Conservation (phyloP, 2,329 filamentous ascomycete genomes). For the Talaromyces sp. region DNA sequence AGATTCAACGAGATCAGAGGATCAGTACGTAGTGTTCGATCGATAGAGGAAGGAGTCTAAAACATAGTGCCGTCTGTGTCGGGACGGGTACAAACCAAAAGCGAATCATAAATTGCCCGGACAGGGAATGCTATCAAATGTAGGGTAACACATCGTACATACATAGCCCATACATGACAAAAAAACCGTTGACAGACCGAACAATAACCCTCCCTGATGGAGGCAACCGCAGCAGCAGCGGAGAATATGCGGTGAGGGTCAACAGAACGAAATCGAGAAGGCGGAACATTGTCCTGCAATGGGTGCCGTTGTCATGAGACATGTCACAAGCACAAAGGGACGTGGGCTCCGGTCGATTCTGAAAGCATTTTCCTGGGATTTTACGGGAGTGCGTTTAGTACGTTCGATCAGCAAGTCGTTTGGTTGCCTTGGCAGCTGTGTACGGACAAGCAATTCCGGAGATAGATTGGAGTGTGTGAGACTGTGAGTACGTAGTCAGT, state of each 20-base stretch:
- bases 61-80: background rate
- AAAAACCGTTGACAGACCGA: background rate
- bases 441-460: background rate
- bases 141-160: background rate
- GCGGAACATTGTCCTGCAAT: background rate
- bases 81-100: background rate
- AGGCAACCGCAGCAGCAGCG: background rate
- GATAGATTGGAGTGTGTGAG: background rate
- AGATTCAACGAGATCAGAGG: too few species aligned
- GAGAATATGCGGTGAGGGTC: slow-evolving; percentile 6
- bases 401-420: background rate
- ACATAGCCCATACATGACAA: background rate
- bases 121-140: slow-evolving; percentile 1
- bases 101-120: background rate
- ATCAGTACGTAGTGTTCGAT: background rate
- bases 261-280: background rate
- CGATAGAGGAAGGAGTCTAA: background rate
- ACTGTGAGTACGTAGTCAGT: background rate
- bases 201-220: background rate
- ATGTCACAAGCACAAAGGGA: slow-evolving; percentile 1
- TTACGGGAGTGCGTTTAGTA: background rate
- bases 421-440: background rate
- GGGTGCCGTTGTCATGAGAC: background rate
- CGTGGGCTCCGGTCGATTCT: background rate
- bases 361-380: background rate